Conservation (phyloP, 257 asterid genomes). For the Agastache rugosa region DNA sequence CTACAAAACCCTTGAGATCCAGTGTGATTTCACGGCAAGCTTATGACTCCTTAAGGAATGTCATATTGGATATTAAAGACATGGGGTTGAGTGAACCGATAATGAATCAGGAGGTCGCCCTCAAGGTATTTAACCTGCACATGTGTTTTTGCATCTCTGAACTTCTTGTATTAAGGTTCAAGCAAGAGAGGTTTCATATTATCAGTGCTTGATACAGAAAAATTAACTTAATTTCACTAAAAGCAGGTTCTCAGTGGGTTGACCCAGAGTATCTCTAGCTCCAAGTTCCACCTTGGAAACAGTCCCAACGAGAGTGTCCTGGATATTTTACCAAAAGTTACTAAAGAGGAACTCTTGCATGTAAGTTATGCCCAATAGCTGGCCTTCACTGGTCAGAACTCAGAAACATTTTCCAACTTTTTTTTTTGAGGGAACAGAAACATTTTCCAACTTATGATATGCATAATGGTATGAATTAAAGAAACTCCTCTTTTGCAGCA, state of each 20-base stretch:
- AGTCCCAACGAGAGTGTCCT: slow-evolving; percentile 77
- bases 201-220: slow-evolving; percentile 34
- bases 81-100: slow-evolving; percentile 71
- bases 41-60: slow-evolving; percentile 61
- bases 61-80: slow-evolving; percentile 56
- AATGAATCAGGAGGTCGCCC: slow-evolving; percentile 70
- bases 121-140: slow-evolving; percentile 62
- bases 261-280: slow-evolving; percentile 85
- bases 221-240: slow-evolving; percentile 32
- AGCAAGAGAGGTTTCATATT: slow-evolving; percentile 23
- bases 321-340: slow-evolving; percentile 75
- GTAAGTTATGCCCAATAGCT: slow-evolving; percentile 53
- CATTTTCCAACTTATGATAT: slow-evolving; percentile 19
- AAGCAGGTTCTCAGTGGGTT: slow-evolving; percentile 76
- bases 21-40: slow-evolving; percentile 66
- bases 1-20: slow-evolving; percentile 55
- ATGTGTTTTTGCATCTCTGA: slow-evolving; percentile 26
- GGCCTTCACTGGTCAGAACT: slow-evolving; percentile 4
- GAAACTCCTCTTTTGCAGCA: slow-evolving; percentile 56
- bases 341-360: slow-evolving; percentile 72
- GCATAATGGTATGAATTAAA: slow-evolving; percentile 23
- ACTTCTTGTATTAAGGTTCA: slow-evolving; percentile 18
- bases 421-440: too few relatives aligned
- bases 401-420: slow-evolving; percentile 6
- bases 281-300: slow-evolving; percentile 84